phyloP scores from a whole-genome alignment of 441 rosid species.

The Cnidoscolus chayamansa region DNA sequence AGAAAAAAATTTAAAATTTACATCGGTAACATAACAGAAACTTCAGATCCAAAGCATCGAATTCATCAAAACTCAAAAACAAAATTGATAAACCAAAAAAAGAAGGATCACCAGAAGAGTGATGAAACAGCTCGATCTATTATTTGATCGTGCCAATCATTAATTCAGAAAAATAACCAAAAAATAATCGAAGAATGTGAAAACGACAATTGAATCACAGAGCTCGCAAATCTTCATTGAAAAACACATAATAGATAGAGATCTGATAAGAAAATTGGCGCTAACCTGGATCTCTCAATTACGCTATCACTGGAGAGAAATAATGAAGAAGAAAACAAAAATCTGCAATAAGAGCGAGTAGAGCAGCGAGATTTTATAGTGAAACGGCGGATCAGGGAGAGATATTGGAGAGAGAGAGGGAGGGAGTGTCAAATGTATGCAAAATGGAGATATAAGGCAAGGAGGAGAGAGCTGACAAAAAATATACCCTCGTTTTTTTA shows the following conservation, averaged over 20 bases:
- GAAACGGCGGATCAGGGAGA: conserved; percentile 22
- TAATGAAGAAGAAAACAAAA: not conserved
- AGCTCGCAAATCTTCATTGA: not conserved
- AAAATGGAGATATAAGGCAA: not conserved
- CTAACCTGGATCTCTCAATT: conserved; percentile 24
- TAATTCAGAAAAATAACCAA: not conserved
- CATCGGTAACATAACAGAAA: not conserved
- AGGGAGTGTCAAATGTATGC: not conserved
- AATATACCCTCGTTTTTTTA: conserved; percentile 18
- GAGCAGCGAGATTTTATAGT: not conserved
- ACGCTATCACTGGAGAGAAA: not conserved
- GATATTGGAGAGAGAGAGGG: not conserved
- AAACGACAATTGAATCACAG: not conserved
- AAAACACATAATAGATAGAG: not conserved
- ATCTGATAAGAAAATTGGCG: not conserved
- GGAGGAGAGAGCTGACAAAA: not conserved
- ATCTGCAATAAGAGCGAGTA: not conserved
- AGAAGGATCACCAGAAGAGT: not conserved
- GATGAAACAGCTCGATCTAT: conserved; percentile 35
- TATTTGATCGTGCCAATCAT: conserved; percentile 7
- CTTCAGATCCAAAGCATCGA: conserved; percentile 35
- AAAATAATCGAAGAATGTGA: not conserved
- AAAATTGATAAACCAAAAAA: not conserved
- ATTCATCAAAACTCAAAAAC: conserved; percentile 21
- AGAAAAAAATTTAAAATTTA: conserved; percentile 1